A percentile compares a stretch with the other conserved stretches of the same genome.
Conservation (phyloP, 352 stramenopile genomes). For the Phytophthora podocarpi region DNA sequence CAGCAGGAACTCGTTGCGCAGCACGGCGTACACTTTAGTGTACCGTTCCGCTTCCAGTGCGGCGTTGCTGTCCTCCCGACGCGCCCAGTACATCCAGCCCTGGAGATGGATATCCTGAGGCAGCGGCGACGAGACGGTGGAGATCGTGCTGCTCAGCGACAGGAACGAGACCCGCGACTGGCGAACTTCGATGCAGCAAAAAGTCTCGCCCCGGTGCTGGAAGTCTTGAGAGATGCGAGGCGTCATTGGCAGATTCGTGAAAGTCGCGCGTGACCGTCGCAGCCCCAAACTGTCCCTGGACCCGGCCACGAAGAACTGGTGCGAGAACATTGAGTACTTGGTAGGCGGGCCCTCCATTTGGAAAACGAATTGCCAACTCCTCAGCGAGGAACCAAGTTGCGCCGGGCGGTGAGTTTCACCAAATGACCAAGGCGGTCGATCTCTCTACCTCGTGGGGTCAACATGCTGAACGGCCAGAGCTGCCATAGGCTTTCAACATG, state of each 20-base stretch:
- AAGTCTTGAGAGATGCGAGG: slow-evolving; percentile 3
- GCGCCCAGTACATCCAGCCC: slow-evolving; percentile 82
- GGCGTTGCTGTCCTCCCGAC: slow-evolving; percentile 20
- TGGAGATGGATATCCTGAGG: slow-evolving; percentile 47
- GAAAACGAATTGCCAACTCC: slow-evolving; percentile 19
- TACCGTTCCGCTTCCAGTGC: slow-evolving; percentile 47
- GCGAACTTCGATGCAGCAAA: slow-evolving; percentile 23
- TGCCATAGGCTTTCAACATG: slow-evolving; percentile 17
- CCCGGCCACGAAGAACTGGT: slow-evolving; percentile 35
- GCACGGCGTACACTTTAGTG: slow-evolving; percentile 75
- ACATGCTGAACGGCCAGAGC: background rate
- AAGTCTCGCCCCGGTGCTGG: slow-evolving; percentile 20
- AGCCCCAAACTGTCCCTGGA: slow-evolving; percentile 23
- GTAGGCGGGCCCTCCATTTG: slow-evolving; percentile 33
- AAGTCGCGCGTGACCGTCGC: slow-evolving; percentile 29
- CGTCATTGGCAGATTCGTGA: slow-evolving; percentile 11
- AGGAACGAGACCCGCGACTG: slow-evolving; percentile 32
- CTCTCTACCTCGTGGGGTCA: background rate
- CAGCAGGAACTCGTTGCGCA: slow-evolving; percentile 73
- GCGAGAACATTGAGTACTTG: slow-evolving; percentile 38
- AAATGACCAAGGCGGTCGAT: slow-evolving; percentile 19
- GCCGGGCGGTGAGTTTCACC: slow-evolving; percentile 18
- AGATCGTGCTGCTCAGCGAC: slow-evolving; percentile 33
- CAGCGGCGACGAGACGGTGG: slow-evolving; percentile 35
- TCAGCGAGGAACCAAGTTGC: slow-evolving; percentile 34